A percentile compares a stretch with the other conserved stretches of the same genome.
Evolutionary conservation across 2,329 filamentous ascomycete species (phyloP).

Genomic region (Pseudohalonectria lignicola): DNA sequence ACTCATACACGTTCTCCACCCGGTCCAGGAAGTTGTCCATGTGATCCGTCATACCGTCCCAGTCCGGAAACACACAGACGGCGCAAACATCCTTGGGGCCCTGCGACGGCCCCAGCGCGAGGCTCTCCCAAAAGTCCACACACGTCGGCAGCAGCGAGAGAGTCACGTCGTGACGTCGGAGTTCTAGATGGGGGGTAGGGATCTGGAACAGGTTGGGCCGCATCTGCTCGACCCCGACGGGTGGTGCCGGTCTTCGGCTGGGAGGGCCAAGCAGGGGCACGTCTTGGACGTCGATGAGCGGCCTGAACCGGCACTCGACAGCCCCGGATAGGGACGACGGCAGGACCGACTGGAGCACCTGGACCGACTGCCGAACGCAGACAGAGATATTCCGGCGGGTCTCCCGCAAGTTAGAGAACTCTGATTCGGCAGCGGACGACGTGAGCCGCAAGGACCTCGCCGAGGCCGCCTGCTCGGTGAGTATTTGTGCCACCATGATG

Average conservation of each 20-base stretch:
- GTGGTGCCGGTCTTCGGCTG: conserved; percentile 38
- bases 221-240: conserved; percentile 32
- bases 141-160: conserved; percentile 67
- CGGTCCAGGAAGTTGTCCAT: conserved; percentile 55
- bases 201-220: conserved; percentile 50
- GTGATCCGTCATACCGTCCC: conserved; percentile 49
- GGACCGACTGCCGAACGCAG: conserved; percentile 35
- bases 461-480: conserved; percentile 52
- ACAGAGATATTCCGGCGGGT: conserved; percentile 29
- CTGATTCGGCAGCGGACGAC: neutral
- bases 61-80: conserved; percentile 59
- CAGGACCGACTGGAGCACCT: conserved; percentile 31
- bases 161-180: conserved; percentile 57
- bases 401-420: conserved; percentile 11
- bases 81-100: conserved; percentile 61
- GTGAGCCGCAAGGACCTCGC: neutral
- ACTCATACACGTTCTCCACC: conserved; percentile 62
- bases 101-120: conserved; percentile 62
- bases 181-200: conserved; percentile 57
- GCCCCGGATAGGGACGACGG: conserved; percentile 32
- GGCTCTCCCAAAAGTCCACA: conserved; percentile 69
- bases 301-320: conserved; percentile 29
- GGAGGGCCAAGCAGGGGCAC: conserved; percentile 41
- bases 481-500: conserved; percentile 56
- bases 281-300: conserved; percentile 46